Conservation (phyloP, 2,329 filamentous ascomycete genomes). For the Fusarium coicis region DNA sequence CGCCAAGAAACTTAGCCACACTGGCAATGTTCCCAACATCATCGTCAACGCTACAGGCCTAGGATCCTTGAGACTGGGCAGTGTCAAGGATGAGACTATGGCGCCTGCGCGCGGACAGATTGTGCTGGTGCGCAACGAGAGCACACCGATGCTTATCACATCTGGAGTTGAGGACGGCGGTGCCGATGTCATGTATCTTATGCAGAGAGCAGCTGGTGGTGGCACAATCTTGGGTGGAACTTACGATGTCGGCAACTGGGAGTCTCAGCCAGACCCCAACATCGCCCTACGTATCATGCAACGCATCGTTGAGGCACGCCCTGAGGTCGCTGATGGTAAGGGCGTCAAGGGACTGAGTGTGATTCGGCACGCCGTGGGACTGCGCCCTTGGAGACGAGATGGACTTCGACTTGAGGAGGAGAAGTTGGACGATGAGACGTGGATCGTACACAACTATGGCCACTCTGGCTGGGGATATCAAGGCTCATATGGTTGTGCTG, state of each 20-base stretch:
- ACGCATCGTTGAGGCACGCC: slow-evolving; percentile 73
- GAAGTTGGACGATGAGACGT: slow-evolving; percentile 61
- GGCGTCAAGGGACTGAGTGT: slow-evolving; percentile 80
- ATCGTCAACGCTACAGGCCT: slow-evolving; percentile 90
- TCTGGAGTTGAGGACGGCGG: slow-evolving; percentile 79
- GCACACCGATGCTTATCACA: slow-evolving; percentile 73
- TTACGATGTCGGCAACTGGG: slow-evolving; percentile 83
- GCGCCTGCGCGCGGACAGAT: slow-evolving; percentile 85
- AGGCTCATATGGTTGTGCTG: slow-evolving; percentile 75
- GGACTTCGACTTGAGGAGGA: slow-evolving; percentile 79
- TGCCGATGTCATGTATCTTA: slow-evolving; percentile 81
- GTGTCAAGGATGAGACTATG: slow-evolving; percentile 80
- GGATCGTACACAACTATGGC: slow-evolving; percentile 85
- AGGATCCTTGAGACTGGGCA: slow-evolving; percentile 78
- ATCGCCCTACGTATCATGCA: slow-evolving; percentile 87
- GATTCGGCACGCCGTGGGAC: slow-evolving; percentile 82
- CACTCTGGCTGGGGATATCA: slow-evolving; percentile 83
- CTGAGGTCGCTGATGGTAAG: slow-evolving; percentile 70
- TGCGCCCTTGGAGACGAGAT: slow-evolving; percentile 78
- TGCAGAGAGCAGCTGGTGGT: slow-evolving; percentile 82
- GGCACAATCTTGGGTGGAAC: slow-evolving; percentile 90
- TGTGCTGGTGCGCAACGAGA: slow-evolving; percentile 83
- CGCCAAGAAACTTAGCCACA: slow-evolving; percentile 63
- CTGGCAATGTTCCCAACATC: slow-evolving; percentile 69
- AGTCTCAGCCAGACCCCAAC: slow-evolving; percentile 80